Percentiles rank a stretch among this genome's conserved stretches.
These are phyloP conservation scores for Mycena sanguinolenta DNA, from an alignment of 768 basidiomycete species.

Conservation along the genomic window DNA sequence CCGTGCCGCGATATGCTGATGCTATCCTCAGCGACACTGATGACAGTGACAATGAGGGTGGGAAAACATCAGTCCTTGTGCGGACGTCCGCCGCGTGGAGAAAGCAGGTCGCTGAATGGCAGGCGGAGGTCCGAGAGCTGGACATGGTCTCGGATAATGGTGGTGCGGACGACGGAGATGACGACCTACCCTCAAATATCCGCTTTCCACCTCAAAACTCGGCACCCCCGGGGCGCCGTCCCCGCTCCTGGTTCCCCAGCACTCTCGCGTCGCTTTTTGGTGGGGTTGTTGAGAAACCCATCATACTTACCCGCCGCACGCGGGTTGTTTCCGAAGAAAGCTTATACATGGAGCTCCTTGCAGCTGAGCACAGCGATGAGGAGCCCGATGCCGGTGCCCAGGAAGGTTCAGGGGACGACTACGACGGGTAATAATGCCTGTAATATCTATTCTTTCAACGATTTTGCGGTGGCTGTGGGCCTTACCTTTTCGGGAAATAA, in stretches of 20 bases:
- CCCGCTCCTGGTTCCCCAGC: conserved; percentile 16
- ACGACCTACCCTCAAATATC: conserved; percentile 4
- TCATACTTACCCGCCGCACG: too few relatives aligned
- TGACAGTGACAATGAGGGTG: conserved; percentile 21
- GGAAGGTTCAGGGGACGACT: too few relatives aligned
- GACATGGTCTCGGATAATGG: conserved; percentile 2
- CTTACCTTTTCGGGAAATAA: too few relatives aligned
- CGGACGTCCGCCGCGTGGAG: conserved; percentile 13
- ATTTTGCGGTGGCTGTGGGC: too few relatives aligned
- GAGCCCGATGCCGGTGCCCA: too few relatives aligned
- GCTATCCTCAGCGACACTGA: conserved; percentile 25
- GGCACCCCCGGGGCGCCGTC: background rate
- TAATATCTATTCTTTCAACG: too few relatives aligned
- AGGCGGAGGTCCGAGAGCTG: conserved; percentile 17
- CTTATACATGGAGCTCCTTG: too few relatives aligned
- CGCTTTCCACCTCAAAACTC: conserved; percentile 1
- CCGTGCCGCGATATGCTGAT: conserved; percentile 21
- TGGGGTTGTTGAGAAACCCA: too few relatives aligned
- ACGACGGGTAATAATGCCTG: too few relatives aligned
- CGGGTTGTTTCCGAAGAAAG: too few relatives aligned
- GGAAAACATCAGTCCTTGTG: conserved; percentile 11
- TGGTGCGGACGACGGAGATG: too few relatives aligned
- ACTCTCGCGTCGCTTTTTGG: conserved; percentile 13
- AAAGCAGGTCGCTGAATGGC: conserved; percentile 21
- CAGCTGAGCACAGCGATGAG: too few relatives aligned